Conservation (phyloP, 2,329 filamentous ascomycete species). For the Fusarium drepaniforme region DNA sequence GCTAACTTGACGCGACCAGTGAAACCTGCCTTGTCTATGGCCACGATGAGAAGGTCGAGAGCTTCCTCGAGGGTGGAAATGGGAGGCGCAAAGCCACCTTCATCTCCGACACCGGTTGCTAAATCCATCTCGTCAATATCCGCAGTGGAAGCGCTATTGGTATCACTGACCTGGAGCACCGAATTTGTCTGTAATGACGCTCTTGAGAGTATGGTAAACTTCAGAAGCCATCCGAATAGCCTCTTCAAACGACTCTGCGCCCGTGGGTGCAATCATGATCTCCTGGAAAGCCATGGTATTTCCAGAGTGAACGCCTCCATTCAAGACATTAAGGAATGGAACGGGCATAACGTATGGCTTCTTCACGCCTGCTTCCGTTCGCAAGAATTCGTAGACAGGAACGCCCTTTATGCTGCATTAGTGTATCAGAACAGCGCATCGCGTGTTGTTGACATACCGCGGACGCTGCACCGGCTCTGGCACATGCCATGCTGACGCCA, state of each 20-base stretch:
- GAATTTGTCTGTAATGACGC: not conserved
- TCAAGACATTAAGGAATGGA: not conserved
- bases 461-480: not conserved
- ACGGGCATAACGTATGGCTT: not conserved
- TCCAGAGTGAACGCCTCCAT: not conserved
- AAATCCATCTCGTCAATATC: not conserved
- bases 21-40: not conserved
- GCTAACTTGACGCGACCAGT: not conserved
- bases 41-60: not conserved
- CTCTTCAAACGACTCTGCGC: not conserved
- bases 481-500: not conserved
- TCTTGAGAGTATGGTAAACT: not conserved
- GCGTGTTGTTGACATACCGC: not conserved
- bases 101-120: conserved; percentile 1
- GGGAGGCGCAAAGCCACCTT: not conserved
- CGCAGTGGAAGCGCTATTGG: rapidly evolving
- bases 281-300: not conserved
- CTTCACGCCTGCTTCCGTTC: not conserved
- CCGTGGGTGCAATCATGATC: not conserved
- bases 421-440: not conserved
- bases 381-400: not conserved
- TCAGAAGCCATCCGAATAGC: not conserved
- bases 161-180: not conserved
- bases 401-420: not conserved
- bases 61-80: not conserved